Percentiles rank a stretch among this genome's conserved stretches.
Conservation (phyloP, 768 basidiomycete species). For the Russula lepida region DNA sequence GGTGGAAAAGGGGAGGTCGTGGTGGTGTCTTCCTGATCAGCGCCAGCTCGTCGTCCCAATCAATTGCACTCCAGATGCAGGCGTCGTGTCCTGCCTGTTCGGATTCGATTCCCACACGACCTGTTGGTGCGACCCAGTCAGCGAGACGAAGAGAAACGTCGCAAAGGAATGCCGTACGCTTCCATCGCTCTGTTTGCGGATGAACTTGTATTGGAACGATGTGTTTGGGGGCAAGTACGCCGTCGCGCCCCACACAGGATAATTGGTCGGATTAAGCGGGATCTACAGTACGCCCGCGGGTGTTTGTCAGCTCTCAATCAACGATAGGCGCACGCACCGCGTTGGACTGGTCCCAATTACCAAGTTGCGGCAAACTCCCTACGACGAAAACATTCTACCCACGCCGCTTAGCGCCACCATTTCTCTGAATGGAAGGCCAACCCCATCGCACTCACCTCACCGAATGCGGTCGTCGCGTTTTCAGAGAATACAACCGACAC, state of each 20-base stretch:
- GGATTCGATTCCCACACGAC: constrained; percentile 58
- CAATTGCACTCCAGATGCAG: constrained; percentile 25
- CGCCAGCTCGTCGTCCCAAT: constrained; percentile 37
- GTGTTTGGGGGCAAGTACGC: constrained; percentile 43
- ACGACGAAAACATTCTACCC: constrained; percentile 51
- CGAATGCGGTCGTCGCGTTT: constrained; percentile 47
- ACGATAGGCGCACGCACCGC: constrained; percentile 31
- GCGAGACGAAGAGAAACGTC: constrained; percentile 18
- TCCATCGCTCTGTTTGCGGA: constrained; percentile 46
- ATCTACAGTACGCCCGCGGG: constrained; percentile 34
- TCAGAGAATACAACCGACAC: constrained; percentile 34
- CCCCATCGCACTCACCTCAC: constrained; percentile 38
- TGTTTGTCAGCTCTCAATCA: background rate
- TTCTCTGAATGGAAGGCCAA: background rate
- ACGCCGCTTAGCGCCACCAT: background rate
- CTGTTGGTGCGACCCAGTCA: background rate
- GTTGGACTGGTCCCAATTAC: constrained; percentile 40
- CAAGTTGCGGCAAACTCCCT: constrained; percentile 48
- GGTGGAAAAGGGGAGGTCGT: background rate
- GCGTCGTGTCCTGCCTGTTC: constrained; percentile 41
- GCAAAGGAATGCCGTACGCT: constrained; percentile 26
- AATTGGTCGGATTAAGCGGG: constrained; percentile 41
- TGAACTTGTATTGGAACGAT: constrained; percentile 52
- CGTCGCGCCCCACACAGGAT: constrained; percentile 48
- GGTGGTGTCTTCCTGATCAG: constrained; percentile 22